A percentile compares a stretch with the other conserved stretches of the same genome.
Conservation (phyloP, 2,329 filamentous ascomycete species). For the Lojkania enalia region DNA sequence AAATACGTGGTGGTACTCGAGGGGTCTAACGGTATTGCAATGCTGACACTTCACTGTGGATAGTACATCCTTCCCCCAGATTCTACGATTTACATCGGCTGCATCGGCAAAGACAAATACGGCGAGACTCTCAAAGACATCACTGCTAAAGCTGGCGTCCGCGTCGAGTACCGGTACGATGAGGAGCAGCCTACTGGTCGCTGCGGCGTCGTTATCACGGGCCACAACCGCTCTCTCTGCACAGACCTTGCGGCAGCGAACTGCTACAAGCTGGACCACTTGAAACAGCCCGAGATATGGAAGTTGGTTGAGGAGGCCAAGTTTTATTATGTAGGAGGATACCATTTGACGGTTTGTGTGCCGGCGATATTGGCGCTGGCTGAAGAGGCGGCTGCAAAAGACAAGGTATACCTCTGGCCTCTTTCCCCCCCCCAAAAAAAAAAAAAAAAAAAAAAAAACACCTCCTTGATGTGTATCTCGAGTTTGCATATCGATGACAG, state of each 20-base stretch:
- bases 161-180: conserved; percentile 94
- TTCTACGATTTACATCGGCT: conserved; percentile 90
- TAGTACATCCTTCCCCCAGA: conserved; percentile 88
- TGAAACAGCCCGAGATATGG: conserved; percentile 92
- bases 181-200: conserved; percentile 82
- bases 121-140: conserved; percentile 84
- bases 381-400: conserved; percentile 82
- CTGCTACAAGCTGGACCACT: conserved; percentile 91
- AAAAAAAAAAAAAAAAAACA: background rate
- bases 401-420: conserved; percentile 80
- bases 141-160: conserved; percentile 83
- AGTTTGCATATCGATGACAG: too few relatives aligned
- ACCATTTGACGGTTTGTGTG: conserved; percentile 95
- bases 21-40: too few relatives aligned
- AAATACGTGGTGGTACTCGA: too few relatives aligned
- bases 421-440: conserved; percentile 14
- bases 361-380: conserved; percentile 87
- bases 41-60: background rate
- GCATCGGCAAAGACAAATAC: conserved; percentile 95
- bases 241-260: conserved; percentile 96
- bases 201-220: conserved; percentile 95
- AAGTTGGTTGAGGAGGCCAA: conserved; percentile 84
- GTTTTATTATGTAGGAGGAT: conserved; percentile 91
- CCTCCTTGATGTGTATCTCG: too few relatives aligned
- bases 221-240: conserved; percentile 91